These are phyloP conservation scores for Pseudognaphalium luteoalbum DNA, from an alignment of 129 eudicot species.

Conservation along the genomic window DNA sequence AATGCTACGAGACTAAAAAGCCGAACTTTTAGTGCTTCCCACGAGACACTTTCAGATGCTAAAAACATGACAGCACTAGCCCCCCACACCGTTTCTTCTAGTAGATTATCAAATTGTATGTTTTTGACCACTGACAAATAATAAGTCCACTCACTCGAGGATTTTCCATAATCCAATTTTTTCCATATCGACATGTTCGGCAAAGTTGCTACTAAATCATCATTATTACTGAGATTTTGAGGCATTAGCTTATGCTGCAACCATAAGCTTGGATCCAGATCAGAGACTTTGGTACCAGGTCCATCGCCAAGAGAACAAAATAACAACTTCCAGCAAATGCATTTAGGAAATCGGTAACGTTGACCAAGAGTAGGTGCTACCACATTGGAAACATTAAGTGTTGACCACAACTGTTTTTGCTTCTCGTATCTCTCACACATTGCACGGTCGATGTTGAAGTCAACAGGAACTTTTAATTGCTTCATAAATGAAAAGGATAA, in stretches of 20 bases:
- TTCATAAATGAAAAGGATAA: constrained; percentile 32
- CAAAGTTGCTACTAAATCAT: constrained; percentile 51
- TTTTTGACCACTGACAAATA: constrained; percentile 71
- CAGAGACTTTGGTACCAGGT: constrained; percentile 30
- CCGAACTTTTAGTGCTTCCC: constrained; percentile 59
- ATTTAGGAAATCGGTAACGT: constrained; percentile 54
- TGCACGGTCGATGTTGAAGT: constrained; percentile 55
- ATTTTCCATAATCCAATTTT: constrained; percentile 48
- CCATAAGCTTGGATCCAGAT: constrained; percentile 50
- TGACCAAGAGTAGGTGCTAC: constrained; percentile 58
- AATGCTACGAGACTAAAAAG: constrained; percentile 54
- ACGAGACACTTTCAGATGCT: constrained; percentile 57
- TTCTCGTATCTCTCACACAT: constrained; percentile 61
- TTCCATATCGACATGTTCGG: constrained; percentile 76
- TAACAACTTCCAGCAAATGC: constrained; percentile 86
- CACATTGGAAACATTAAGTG: constrained; percentile 71
- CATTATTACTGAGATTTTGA: constrained; percentile 26
- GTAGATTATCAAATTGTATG: constrained; percentile 28
- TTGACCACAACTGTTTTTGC: constrained; percentile 64
- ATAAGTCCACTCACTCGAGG: constrained; percentile 40
- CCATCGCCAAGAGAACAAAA: constrained; percentile 40
- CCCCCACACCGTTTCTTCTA: constrained; percentile 47
- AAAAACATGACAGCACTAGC: constrained; percentile 69
- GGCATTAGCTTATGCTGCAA: constrained; percentile 74
- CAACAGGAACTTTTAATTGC: constrained; percentile 42